Percentiles rank a stretch among this genome's conserved stretches.
These are phyloP conservation scores for Dillenia suffruticosa DNA, from an alignment of 164 flowering plant species.

Conservation along the genomic window DNA sequence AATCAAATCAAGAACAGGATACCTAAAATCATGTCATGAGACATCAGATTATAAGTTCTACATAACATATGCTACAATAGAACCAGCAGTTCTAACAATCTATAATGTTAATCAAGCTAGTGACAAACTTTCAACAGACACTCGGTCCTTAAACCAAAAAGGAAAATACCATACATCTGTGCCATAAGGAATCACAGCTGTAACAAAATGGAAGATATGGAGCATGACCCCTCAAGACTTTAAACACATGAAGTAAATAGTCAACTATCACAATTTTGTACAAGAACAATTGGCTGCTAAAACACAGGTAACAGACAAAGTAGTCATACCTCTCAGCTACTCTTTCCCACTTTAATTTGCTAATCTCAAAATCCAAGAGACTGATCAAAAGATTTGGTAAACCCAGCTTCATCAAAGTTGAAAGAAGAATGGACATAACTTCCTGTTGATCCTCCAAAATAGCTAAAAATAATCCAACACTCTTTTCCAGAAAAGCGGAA, in stretches of 20 bases:
- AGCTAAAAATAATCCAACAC: constrained; percentile 54
- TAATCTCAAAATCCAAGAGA: constrained; percentile 68
- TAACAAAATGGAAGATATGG: too few relatives aligned
- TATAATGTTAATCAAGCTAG: too few relatives aligned
- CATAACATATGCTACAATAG: too few relatives aligned
- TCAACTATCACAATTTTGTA: too few relatives aligned
- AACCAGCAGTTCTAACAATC: too few relatives aligned
- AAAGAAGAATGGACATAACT: constrained; percentile 43
- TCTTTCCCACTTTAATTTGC: constrained; percentile 44
- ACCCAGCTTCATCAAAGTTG: constrained; percentile 63
- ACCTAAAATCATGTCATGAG: constrained; percentile 40
- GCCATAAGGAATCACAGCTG: too few relatives aligned
- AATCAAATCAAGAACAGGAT: constrained; percentile 61
- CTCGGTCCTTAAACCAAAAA: too few relatives aligned
- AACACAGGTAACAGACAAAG: neutral
- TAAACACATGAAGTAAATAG: too few relatives aligned
- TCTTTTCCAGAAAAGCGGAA: constrained; percentile 33
- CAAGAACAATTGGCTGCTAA: neutral
- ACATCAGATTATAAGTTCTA: neutral
- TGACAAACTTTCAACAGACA: too few relatives aligned
- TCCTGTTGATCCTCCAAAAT: constrained; percentile 49
- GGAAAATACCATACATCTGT: too few relatives aligned
- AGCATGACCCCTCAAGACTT: too few relatives aligned
- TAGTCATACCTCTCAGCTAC: constrained; percentile 62
- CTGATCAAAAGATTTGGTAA: constrained; percentile 52